phyloP scores from a whole-genome alignment of 371 early-diverging fungal genomes.

The Apophysomyces trapeziformis region DNA sequence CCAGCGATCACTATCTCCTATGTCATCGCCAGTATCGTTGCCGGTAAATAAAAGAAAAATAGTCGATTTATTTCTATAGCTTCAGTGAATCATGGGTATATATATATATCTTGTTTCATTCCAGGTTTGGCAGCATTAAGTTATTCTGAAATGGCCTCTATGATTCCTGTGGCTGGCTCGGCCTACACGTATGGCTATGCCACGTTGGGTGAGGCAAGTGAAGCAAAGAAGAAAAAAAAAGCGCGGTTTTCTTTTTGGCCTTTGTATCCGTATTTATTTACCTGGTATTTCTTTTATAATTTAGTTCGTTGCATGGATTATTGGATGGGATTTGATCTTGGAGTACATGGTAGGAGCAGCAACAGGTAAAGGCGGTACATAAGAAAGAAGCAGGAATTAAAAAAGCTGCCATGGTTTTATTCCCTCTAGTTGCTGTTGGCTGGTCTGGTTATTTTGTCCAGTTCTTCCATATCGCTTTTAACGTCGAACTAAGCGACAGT shows the following conservation, averaged over 20 bases:
- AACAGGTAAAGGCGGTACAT: slow-evolving; percentile 39
- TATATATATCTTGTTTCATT: not conserved
- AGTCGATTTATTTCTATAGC: too few relatives aligned
- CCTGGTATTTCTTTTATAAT: not conserved
- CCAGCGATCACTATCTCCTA: slow-evolving; percentile 78
- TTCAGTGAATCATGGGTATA: too few relatives aligned
- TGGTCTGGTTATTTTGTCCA: slow-evolving; percentile 77
- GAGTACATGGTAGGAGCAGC: slow-evolving; percentile 80
- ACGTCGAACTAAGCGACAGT: slow-evolving; percentile 32
- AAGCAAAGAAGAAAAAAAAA: too few relatives aligned
- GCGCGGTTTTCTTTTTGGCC: not conserved
- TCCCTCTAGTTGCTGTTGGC: slow-evolving; percentile 50
- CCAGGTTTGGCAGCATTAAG: slow-evolving; percentile 70
- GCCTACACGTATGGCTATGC: slow-evolving; percentile 83
- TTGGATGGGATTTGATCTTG: slow-evolving; percentile 82
- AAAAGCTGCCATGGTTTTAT: too few relatives aligned
- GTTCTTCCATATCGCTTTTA: slow-evolving; percentile 64
- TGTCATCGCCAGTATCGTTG: slow-evolving; percentile 67
- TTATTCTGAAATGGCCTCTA: slow-evolving; percentile 80
- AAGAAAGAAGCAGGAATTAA: not conserved
- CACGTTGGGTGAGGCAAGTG: slow-evolving; percentile 70
- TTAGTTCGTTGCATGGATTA: slow-evolving; percentile 71
- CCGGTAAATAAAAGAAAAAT: slow-evolving; percentile 30
- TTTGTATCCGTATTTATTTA: not conserved
- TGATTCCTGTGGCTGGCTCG: slow-evolving; percentile 81